Conservation (phyloP, 2,329 filamentous ascomycete species). For the Hypomyces rosellus region DNA sequence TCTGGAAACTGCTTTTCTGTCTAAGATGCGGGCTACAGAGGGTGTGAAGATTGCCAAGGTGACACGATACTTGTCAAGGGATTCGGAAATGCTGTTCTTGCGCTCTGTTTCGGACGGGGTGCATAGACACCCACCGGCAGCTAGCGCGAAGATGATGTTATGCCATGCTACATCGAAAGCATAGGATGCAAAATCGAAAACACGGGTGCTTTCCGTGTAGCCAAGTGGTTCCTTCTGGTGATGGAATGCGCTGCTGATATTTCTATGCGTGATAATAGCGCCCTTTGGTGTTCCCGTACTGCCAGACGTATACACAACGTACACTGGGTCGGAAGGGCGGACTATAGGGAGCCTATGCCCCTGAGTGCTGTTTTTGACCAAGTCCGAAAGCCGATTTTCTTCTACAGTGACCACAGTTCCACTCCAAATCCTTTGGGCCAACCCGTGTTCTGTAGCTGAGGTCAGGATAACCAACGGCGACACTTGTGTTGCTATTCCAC, state of each 20-base stretch:
- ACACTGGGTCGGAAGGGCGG: slow-evolving; percentile 5
- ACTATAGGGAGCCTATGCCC: too few species aligned
- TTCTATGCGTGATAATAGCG: slow-evolving; percentile 15
- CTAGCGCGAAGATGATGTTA: slow-evolving; percentile 16
- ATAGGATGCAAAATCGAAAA: slow-evolving; percentile 20
- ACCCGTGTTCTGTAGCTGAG: too few species aligned
- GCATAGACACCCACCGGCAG: slow-evolving; percentile 16
- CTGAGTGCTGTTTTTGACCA: too few species aligned
- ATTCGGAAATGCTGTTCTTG: slow-evolving; percentile 16
- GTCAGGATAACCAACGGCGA: too few species aligned
- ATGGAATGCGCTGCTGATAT: slow-evolving; percentile 13
- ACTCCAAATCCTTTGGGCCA: too few species aligned
- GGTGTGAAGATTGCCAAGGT: slow-evolving; percentile 11
- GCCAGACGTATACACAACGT: slow-evolving; percentile 18
- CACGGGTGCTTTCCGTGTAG: slow-evolving; percentile 12
- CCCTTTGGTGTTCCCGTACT: slow-evolving; percentile 20
- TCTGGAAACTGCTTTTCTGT: slow-evolving; percentile 7
- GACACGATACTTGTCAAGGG: slow-evolving; percentile 30
- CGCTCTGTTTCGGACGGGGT: slow-evolving; percentile 13
- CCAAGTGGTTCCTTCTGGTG: slow-evolving; percentile 14
- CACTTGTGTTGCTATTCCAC: too few species aligned
- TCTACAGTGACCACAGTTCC: too few species aligned
- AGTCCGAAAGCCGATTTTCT: too few species aligned
- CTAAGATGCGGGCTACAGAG: slow-evolving; percentile 10
- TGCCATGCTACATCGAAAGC: slow-evolving; percentile 16